Evolutionary conservation across 768 basidiomycete genomes (phyloP), one percentile per base, ranked within the genome.

Genomic region (Cystobasidium onofrii): DNA sequence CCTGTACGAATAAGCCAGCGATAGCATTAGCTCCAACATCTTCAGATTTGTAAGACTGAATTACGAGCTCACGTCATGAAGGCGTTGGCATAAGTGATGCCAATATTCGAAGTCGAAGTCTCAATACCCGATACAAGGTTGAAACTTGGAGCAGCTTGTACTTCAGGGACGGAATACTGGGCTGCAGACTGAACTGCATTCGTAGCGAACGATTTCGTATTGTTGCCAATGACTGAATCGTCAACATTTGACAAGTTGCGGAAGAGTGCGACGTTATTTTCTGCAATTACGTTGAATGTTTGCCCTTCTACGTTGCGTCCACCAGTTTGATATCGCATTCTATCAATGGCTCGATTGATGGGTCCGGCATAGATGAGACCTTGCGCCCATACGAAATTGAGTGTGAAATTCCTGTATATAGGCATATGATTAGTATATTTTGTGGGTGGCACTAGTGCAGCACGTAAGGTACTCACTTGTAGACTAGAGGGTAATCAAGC

Each of bases 311-410:
- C 15, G 72, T 67, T 1, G 44, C 62, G 0, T 63, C 91, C 91
- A 7, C 93, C 94, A 0, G 94, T 97, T 55, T 85, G 83, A 74
- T 87, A 85, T 7, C 94, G 88, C 88, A 95, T 89, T 76, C 82
- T 84, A 78, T 91, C 87, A 78, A 97, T 93, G 23, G 90, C 86
- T 27, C 81, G 79, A 78, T 97, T 91, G 64, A 96, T 83, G 17
- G 84, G 81, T 25, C 85, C 81, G 71, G 91, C 86, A 72, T 76
- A 67, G 75, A 83, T 81, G 15, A 97, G 82, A 0, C 91, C 91
- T 79, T 95, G 81, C 0, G 90, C 85, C 93, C 92, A 97, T 0
- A 88, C 86, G 76, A 95, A 96, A 78, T 97, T 97, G 79, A 88
- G 84, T 1, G 89, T 84, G 77, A 88, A 97, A 27, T 73, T 44